Evolutionary conservation across 306 rosid species (phyloP).

Genomic region (Medicago ruthenica): DNA sequence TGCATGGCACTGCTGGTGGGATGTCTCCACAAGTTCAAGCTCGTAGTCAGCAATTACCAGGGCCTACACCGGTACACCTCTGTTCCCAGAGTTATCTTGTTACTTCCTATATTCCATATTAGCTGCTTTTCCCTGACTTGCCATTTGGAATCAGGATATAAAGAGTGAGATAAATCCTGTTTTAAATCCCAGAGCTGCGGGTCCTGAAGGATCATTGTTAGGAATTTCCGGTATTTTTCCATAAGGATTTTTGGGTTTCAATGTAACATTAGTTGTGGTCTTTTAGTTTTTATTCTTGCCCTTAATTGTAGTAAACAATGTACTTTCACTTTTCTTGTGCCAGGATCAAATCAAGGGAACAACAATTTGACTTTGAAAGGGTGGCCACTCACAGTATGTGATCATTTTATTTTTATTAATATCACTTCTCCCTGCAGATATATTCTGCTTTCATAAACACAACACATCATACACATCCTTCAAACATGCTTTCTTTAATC

Average conservation of each 20-base stretch:
- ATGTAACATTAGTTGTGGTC: not conserved
- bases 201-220: conserved; percentile 89
- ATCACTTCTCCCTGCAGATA: not conserved
- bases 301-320: conserved; percentile 39
- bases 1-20: conserved; percentile 85
- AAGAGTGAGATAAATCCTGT: conserved; percentile 92
- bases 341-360: conserved; percentile 97
- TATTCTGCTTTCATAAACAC: not conserved
- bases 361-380: conserved; percentile 95
- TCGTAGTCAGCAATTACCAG: conserved; percentile 85
- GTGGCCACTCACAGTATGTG: conserved; percentile 95
- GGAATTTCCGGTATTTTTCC: conserved; percentile 80
- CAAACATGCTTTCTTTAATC: not conserved
- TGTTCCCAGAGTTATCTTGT: conserved; percentile 36
- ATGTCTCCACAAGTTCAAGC: conserved; percentile 97
- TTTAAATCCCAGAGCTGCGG: conserved; percentile 88
- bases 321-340: conserved; percentile 44
- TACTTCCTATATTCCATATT: conserved; percentile 31
- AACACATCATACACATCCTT: not conserved
- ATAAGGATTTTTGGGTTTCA: conserved; percentile 33
- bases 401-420: conserved; percentile 21
- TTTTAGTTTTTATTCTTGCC: conserved; percentile 20
- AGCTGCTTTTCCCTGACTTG: conserved; percentile 45
- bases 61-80: conserved; percentile 75
- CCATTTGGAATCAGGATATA: conserved; percentile 68